Percentiles rank a stretch among this genome's conserved stretches.
Conservation (phyloP, 805 yeast genomes). For the Diddensiella transvaalensis region DNA sequence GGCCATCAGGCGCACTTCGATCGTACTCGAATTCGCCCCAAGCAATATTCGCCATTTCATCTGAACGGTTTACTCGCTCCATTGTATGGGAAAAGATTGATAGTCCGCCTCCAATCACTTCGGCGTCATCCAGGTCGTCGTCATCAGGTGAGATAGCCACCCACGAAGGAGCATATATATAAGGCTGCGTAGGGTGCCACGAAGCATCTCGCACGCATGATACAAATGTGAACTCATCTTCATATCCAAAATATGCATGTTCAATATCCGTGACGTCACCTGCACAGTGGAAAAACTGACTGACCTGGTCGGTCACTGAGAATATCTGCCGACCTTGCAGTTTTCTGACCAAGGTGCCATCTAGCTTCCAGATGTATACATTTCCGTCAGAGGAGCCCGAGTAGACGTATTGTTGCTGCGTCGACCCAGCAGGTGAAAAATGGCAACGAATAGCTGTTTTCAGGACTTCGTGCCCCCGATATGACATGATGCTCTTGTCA, state of each 20-base stretch:
- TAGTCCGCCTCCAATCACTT: constrained; percentile 5
- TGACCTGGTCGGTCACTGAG: not conserved
- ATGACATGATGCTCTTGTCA: constrained; percentile 30
- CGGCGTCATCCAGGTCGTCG: not conserved
- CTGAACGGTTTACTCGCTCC: not conserved
- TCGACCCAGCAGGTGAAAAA: constrained; percentile 27
- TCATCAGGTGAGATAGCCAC: not conserved
- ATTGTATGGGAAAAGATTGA: not conserved
- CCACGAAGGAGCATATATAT: constrained; percentile 19
- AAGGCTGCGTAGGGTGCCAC: constrained; percentile 30
- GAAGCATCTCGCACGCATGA: constrained; percentile 27
- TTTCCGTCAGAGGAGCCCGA: constrained; percentile 31
- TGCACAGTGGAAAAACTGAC: not conserved
- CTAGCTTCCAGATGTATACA: constrained; percentile 29
- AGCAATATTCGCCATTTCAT: not conserved
- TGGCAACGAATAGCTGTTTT: constrained; percentile 31
- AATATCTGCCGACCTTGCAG: constrained; percentile 9
- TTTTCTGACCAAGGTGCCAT: constrained; percentile 25
- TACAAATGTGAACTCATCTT: not conserved
- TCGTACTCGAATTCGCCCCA: constrained; percentile 5
- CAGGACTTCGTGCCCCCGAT: constrained; percentile 29
- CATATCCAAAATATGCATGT: constrained; percentile 3
- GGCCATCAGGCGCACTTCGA: not conserved
- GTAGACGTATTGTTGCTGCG: constrained; percentile 30
- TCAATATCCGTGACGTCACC: constrained; percentile 2